Percentiles rank a stretch among this genome's conserved stretches.
Conservation (phyloP, 345 rosid species). For the Populus nigra region DNA sequence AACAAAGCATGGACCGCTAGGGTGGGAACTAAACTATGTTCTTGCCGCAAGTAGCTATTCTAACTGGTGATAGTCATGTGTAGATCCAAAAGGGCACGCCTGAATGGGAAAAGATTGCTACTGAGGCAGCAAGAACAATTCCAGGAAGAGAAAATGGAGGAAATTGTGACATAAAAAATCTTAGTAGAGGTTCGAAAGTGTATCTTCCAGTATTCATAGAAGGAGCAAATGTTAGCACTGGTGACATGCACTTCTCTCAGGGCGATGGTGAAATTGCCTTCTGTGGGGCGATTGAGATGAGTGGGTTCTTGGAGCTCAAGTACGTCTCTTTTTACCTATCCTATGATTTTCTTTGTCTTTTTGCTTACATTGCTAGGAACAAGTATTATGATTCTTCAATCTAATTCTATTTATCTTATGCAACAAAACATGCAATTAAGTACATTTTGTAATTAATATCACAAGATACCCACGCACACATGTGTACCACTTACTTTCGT, state of each 20-base stretch:
- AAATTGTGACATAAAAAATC: conserved; percentile 88
- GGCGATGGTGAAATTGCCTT: conserved; percentile 94
- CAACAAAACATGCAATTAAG: too few relatives aligned
- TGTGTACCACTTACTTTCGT: too few relatives aligned
- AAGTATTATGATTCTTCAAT: neutral
- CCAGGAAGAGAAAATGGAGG: conserved; percentile 98
- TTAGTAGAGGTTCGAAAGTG: conserved; percentile 79
- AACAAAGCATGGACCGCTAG: neutral
- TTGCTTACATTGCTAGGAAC: neutral
- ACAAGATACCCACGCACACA: too few relatives aligned
- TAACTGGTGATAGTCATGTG: conserved; percentile 15
- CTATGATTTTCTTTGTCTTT: neutral
- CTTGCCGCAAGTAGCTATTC: neutral
- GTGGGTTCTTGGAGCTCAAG: conserved; percentile 89
- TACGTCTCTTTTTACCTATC: conserved; percentile 23
- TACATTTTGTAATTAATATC: too few relatives aligned
- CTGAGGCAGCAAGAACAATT: conserved; percentile 79
- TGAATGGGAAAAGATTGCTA: conserved; percentile 75
- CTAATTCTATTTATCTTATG: too few relatives aligned
- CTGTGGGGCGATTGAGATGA: conserved; percentile 96
- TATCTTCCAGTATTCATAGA: conserved; percentile 88
- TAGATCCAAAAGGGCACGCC: conserved; percentile 61
- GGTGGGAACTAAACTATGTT: neutral
- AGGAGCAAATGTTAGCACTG: conserved; percentile 84
- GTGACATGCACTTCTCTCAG: conserved; percentile 97